Conservation (phyloP, 805 yeast genomes). For the Metschnikowia cubensis region DNA sequence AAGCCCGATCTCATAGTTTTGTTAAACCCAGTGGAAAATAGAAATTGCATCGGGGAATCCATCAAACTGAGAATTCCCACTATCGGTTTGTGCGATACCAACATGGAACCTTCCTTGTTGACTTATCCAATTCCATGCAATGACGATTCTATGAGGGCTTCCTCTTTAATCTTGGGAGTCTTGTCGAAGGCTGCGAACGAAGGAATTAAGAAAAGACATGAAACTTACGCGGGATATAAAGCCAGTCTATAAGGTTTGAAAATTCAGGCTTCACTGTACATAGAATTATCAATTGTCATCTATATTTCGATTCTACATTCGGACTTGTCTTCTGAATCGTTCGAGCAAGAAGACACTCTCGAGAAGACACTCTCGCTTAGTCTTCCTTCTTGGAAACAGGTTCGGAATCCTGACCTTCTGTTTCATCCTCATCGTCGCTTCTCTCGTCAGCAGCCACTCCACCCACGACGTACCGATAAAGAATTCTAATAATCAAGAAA, state of each 20-base stretch:
- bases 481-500: constrained; percentile 71
- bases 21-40: constrained; percentile 83
- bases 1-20: constrained; percentile 88
- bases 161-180: constrained; percentile 76
- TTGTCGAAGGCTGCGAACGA: constrained; percentile 79
- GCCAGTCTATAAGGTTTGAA: neutral
- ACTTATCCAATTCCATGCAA: constrained; percentile 96
- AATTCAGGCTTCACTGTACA: constrained; percentile 1
- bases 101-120: constrained; percentile 82
- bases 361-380: neutral
- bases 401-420: constrained; percentile 14
- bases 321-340: neutral
- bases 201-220: constrained; percentile 62
- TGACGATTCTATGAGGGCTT: constrained; percentile 83
- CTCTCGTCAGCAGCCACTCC: constrained; percentile 76
- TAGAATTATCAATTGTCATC: neutral
- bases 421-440: constrained; percentile 76
- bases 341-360: constrained; percentile 3
- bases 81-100: constrained; percentile 89
- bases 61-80: constrained; percentile 82
- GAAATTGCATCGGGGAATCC: constrained; percentile 79
- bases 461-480: constrained; percentile 56
- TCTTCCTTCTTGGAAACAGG: constrained; percentile 12
- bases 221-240: constrained; percentile 17
- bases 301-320: neutral